Conservation (phyloP, 1,284 basidiomycete species). For the Boletus mariae region DNA sequence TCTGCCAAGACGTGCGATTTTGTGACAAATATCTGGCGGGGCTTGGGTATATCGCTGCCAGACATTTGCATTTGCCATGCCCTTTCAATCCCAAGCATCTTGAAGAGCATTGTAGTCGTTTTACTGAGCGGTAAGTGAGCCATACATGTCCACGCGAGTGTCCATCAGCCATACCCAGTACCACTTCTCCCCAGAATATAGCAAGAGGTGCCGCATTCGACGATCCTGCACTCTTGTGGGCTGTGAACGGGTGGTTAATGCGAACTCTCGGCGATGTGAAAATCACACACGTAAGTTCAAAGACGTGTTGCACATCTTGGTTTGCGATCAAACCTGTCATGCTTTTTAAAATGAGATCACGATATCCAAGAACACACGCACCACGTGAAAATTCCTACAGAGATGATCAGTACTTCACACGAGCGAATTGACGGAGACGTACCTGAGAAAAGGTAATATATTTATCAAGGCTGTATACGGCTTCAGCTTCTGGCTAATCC, state of each 20-base stretch:
- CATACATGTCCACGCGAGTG: background rate
- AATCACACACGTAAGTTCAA: slow-evolving; percentile 51
- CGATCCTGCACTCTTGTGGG: slow-evolving; percentile 55
- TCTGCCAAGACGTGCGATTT: slow-evolving; percentile 61
- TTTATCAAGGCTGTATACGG: slow-evolving; percentile 54
- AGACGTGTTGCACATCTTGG: slow-evolving; percentile 47
- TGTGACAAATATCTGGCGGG: slow-evolving; percentile 70
- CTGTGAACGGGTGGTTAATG: slow-evolving; percentile 31
- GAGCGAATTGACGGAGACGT: background rate
- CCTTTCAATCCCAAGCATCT: slow-evolving; percentile 65
- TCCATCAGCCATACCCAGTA: slow-evolving; percentile 49
- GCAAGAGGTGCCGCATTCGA: slow-evolving; percentile 57
- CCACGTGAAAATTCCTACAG: slow-evolving; percentile 41
- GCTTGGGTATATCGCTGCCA: slow-evolving; percentile 33
- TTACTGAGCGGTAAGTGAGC: slow-evolving; percentile 45
- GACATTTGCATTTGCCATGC: slow-evolving; percentile 37
- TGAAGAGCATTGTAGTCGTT: slow-evolving; percentile 73
- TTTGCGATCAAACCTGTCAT: slow-evolving; percentile 43
- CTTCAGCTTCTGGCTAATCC: background rate
- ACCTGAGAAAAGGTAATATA: slow-evolving; percentile 61
- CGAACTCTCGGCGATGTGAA: background rate
- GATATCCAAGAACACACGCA: slow-evolving; percentile 23
- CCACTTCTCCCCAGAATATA: slow-evolving; percentile 73
- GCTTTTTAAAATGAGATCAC: slow-evolving; percentile 7
- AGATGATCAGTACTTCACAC: background rate